These are phyloP conservation scores for Hippophae gyantsensis DNA, from an alignment of 306 rosid genomes.

Conservation along the genomic window DNA sequence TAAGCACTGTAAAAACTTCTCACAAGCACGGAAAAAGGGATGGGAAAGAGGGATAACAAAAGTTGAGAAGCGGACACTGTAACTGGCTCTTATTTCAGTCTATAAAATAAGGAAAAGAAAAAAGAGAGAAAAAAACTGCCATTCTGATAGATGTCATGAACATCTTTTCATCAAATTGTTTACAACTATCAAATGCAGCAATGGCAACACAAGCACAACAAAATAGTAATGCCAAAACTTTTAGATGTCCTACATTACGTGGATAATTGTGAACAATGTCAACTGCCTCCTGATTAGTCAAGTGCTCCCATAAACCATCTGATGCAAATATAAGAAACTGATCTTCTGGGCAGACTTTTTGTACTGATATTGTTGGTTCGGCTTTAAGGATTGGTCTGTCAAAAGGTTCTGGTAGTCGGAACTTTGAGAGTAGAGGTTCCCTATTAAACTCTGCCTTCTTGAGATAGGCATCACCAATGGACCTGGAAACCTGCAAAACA, in stretches of 20 bases:
- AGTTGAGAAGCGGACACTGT: too few relatives aligned
- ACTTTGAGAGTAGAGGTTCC: conserved; percentile 70
- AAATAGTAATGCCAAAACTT: too few relatives aligned
- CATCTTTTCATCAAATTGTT: too few relatives aligned
- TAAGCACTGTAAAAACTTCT: too few relatives aligned
- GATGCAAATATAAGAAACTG: conserved; percentile 89
- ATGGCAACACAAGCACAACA: too few relatives aligned
- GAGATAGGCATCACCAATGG: conserved; percentile 94
- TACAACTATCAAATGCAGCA: too few relatives aligned
- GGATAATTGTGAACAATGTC: conserved; percentile 67
- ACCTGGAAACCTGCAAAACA: conserved; percentile 72
- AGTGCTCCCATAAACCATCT: conserved; percentile 93
- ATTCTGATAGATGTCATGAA: too few relatives aligned
- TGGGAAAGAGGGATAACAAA: too few relatives aligned
- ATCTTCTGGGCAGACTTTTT: conserved; percentile 55
- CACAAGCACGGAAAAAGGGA: too few relatives aligned
- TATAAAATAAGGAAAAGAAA: too few relatives aligned
- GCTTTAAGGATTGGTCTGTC: conserved; percentile 73
- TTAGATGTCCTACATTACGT: conserved; percentile 47
- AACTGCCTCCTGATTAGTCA: conserved; percentile 85
- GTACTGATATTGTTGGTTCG: conserved; percentile 67
- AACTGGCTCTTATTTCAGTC: too few relatives aligned
- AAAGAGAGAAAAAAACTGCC: too few relatives aligned
- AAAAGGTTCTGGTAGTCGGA: conserved; percentile 65
- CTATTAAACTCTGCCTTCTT: conserved; percentile 70